Evolutionary conservation across 2,329 filamentous ascomycete species (phyloP).

Genomic region (Chaetomium globosum): DNA sequence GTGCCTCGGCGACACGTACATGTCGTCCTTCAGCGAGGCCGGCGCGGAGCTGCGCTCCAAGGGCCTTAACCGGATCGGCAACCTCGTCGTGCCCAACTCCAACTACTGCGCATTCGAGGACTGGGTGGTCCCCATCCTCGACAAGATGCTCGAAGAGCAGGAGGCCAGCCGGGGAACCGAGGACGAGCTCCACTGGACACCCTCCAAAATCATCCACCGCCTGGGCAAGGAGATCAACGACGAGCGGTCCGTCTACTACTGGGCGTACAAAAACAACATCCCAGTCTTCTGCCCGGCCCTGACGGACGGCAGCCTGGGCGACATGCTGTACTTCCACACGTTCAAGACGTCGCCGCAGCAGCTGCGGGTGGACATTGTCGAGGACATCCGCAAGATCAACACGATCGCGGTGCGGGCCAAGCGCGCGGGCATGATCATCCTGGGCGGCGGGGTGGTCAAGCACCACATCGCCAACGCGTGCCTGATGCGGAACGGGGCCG

Average conservation of each 20-base stretch:
- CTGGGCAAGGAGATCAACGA: constrained; percentile 94
- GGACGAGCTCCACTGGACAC: constrained; percentile 83
- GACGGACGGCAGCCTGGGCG: constrained; percentile 91
- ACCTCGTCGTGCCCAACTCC: constrained; percentile 90
- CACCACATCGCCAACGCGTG: constrained; percentile 98
- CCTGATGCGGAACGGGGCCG: constrained; percentile 95
- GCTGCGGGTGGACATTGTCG: constrained; percentile 85
- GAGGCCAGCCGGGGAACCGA: constrained; percentile 73
- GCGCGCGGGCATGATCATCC: constrained; percentile 89
- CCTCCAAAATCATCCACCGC: constrained; percentile 85
- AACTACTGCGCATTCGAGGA: constrained; percentile 99
- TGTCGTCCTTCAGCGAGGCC: constrained; percentile 78
- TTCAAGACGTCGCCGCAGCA: constrained; percentile 84
- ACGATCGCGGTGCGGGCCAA: constrained; percentile 86
- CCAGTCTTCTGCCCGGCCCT: constrained; percentile 95
- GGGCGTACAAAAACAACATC: constrained; percentile 96
- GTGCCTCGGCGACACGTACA: constrained; percentile 90
- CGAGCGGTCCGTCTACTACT: constrained; percentile 90
- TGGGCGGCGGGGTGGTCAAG: constrained; percentile 94
- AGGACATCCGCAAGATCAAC: constrained; percentile 92
- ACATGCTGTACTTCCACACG: constrained; percentile 99
- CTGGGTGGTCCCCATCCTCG: constrained; percentile 94
- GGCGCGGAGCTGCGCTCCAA: constrained; percentile 78
- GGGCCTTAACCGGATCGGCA: constrained; percentile 94
- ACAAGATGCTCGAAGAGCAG: constrained; percentile 91